Evolutionary conservation across 768 basidiomycete species (phyloP).

Genomic region (Coprinopsis cinerea): DNA sequence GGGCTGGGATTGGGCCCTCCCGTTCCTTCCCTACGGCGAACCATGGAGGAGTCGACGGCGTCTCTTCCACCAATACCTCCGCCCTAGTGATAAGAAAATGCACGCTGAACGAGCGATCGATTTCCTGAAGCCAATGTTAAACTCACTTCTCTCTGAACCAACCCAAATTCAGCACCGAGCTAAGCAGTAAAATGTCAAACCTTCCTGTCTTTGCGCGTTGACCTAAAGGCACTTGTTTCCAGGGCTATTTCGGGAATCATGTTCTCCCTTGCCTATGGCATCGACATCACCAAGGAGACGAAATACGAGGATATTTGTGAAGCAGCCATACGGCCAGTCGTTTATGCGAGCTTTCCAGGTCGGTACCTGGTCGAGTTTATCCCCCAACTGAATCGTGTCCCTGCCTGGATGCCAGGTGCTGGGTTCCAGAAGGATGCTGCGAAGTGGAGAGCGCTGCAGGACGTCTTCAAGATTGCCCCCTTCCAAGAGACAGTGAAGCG

Average conservation of each 20-base stretch:
- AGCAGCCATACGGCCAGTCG: conserved; percentile 27
- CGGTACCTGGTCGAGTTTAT: conserved; percentile 34
- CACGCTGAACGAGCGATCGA: conserved; percentile 6
- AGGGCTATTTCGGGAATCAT: conserved; percentile 33
- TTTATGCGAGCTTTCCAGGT: conserved; percentile 4
- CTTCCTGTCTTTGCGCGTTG: not conserved
- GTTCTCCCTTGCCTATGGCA: conserved; percentile 51
- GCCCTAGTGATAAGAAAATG: conserved; percentile 1
- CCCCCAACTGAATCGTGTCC: conserved; percentile 32
- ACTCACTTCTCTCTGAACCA: conserved; percentile 1
- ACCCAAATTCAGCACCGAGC: not conserved
- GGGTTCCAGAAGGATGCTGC: conserved; percentile 44
- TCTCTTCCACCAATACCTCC: conserved; percentile 7
- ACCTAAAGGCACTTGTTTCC: not conserved
- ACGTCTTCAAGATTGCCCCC: conserved; percentile 29
- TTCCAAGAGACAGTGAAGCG: conserved; percentile 18
- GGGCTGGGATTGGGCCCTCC: conserved; percentile 11
- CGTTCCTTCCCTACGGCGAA: conserved; percentile 6
- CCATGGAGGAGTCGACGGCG: conserved; percentile 6
- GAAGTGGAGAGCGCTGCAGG: conserved; percentile 31
- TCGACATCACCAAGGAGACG: conserved; percentile 38
- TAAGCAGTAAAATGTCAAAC: not conserved
- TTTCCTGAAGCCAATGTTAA: conserved; percentile 5
- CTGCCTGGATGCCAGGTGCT: conserved; percentile 52
- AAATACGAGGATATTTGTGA: conserved; percentile 31